These are phyloP conservation scores for Coemansia umbellata DNA, from an alignment of 192 early-diverging fungal genomes.

Conservation along the genomic window DNA sequence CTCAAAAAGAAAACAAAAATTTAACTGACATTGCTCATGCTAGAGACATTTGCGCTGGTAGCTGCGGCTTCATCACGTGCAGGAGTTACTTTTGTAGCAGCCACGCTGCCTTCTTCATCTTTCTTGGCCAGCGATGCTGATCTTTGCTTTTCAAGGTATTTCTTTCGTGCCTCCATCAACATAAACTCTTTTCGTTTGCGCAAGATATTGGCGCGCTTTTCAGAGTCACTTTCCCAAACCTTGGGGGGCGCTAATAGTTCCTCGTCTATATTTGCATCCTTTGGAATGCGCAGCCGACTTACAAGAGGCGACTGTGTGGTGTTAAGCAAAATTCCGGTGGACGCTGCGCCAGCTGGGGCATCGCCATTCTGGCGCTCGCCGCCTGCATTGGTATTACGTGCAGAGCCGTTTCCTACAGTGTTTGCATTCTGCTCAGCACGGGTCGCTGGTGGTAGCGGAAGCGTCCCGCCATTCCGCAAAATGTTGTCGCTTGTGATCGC, in stretches of 20 bases:
- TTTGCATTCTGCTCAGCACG: slow-evolving; percentile 12
- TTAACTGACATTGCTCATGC: too few species aligned
- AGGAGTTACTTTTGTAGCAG: background rate
- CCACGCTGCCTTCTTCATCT: background rate
- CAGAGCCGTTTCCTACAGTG: background rate
- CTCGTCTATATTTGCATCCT: slow-evolving; percentile 9
- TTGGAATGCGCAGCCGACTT: slow-evolving; percentile 25
- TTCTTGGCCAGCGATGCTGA: background rate
- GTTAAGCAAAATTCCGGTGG: slow-evolving; percentile 30
- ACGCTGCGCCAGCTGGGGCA: background rate
- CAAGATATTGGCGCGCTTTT: slow-evolving; percentile 30
- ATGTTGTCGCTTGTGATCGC: slow-evolving; percentile 79
- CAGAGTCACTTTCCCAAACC: slow-evolving; percentile 39
- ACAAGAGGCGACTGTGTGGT: slow-evolving; percentile 40
- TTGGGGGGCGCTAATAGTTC: slow-evolving; percentile 33
- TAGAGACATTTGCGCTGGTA: too few species aligned
- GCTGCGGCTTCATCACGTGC: too few species aligned
- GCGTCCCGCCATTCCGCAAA: slow-evolving; percentile 55
- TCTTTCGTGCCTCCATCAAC: slow-evolving; percentile 45
- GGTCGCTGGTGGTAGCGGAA: slow-evolving; percentile 33
- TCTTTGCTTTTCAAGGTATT: slow-evolving; percentile 31
- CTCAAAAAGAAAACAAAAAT: too few species aligned
- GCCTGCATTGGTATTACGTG: background rate
- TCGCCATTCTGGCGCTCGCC: background rate
- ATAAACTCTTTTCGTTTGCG: slow-evolving; percentile 46